These are phyloP conservation scores for Alternaria consortialis DNA, from an alignment of 2,329 filamentous ascomycete genomes.

Conservation along the genomic window DNA sequence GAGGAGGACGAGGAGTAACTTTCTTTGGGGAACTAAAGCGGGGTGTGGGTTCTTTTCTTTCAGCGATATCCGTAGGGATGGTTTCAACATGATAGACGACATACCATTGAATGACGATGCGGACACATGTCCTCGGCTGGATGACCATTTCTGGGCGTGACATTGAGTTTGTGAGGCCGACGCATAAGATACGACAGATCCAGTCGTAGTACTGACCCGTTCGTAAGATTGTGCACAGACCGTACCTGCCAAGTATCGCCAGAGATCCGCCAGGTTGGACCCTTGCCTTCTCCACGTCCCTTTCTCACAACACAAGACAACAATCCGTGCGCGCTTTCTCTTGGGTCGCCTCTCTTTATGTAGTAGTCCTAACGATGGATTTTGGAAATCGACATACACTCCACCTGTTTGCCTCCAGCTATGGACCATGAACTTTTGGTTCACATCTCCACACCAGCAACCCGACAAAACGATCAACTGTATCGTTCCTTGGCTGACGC, in stretches of 20 bases:
- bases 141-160: fast-evolving
- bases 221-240: neutral
- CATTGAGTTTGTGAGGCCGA: neutral
- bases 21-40: neutral
- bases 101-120: slow-evolving; percentile 21
- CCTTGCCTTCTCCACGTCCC: neutral
- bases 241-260: neutral
- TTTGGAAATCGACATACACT: slow-evolving; percentile 8
- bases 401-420: slow-evolving; percentile 9
- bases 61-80: slow-evolving; percentile 35
- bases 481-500: slow-evolving; percentile 52
- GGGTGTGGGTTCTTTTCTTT: slow-evolving; percentile 16
- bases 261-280: neutral
- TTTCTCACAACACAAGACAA: neutral
- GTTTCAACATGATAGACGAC: slow-evolving; percentile 32
- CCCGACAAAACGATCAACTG: slow-evolving; percentile 53
- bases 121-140: slow-evolving; percentile 7
- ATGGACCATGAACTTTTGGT: slow-evolving; percentile 55
- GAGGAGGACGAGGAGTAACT: slow-evolving; percentile 64
- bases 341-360: neutral
- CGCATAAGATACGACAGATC: neutral
- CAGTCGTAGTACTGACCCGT: neutral
- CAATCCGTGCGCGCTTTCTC: neutral
- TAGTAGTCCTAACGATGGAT: slow-evolving; percentile 15
- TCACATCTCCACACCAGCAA: slow-evolving; percentile 57